Evolutionary conservation across 2,329 filamentous ascomycete genomes (phyloP), one percentile per base, ranked within the genome.

Genomic region (Curvularia lunata): DNA sequence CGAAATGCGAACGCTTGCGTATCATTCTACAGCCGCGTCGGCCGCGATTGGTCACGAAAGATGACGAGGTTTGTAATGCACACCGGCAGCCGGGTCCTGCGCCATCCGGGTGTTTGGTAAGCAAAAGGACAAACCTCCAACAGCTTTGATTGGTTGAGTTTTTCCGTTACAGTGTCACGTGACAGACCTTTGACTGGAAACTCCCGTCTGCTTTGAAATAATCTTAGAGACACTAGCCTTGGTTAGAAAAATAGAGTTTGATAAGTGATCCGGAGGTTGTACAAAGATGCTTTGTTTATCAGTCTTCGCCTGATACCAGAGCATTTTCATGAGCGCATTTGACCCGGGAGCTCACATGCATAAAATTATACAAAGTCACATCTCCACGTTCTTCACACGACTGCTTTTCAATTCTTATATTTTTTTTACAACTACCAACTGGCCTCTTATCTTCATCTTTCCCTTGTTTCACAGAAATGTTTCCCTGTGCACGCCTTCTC

Each of bases 401-500:
- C 3, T 16, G 5, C 13, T 38, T 5, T 6, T 27, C 37, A 3
- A n/a, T 13, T 21, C 10, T 19, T 28, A 21, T 23, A 10, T 1
- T 16, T 34, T 37, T 40, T n/a, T 32, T 28, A 16, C 47, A 23
- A 30, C 43, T 28, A 25, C 45, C 46, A 1, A 16, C 49, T 0
- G 27, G 12, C 0, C 38, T 40, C 3, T 27, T 45, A 2, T 18
- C 27, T 23, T 49, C 55, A n/a, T 38, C 19, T 4, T 38, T 21
- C 25, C 47, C 13, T 27, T 37, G 16, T 12, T 53, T 48, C 27
- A 41, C 38, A 19, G 50, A 45, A 8, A 37, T 42, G 13, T 62
- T 47, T 46, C 58, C 58, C 18, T 40, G 43, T 61, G 55, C 25
- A 16, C 34, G 25, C 53, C 48, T 48, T 43, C 25, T 61, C 63